These are phyloP conservation scores for Thielaviopsis punctulata DNA, from an alignment of 2,329 filamentous ascomycete genomes.

Conservation along the genomic window DNA sequence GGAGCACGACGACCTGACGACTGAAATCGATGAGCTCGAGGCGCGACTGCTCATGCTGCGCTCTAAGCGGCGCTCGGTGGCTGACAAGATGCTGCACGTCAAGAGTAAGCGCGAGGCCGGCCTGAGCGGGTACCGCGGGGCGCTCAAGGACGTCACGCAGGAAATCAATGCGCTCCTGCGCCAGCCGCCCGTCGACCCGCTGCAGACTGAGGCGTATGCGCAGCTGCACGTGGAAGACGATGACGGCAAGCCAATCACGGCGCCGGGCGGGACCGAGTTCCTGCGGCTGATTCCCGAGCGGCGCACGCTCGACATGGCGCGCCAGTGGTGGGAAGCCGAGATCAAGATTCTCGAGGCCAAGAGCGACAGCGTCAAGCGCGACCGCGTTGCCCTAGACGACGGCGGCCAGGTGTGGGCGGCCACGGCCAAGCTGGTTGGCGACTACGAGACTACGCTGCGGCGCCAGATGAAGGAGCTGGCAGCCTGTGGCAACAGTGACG, in stretches of 20 bases:
- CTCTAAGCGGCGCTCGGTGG: slow-evolving; percentile 39
- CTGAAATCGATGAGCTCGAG: slow-evolving; percentile 49
- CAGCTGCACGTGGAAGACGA: slow-evolving; percentile 6
- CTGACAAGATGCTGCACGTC: slow-evolving; percentile 42
- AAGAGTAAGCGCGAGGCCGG: slow-evolving; percentile 51
- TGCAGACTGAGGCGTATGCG: slow-evolving; percentile 29
- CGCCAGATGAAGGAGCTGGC: slow-evolving; percentile 29
- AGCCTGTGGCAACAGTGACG: slow-evolving; percentile 9
- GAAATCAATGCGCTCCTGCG: slow-evolving; percentile 43
- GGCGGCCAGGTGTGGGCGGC: slow-evolving; percentile 51
- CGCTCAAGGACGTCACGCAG: slow-evolving; percentile 46
- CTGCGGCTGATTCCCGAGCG: slow-evolving; percentile 43
- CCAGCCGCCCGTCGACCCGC: slow-evolving; percentile 35
- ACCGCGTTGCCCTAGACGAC: slow-evolving; percentile 48
- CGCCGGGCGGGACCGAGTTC: slow-evolving; percentile 34
- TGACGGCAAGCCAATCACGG: slow-evolving; percentile 13
- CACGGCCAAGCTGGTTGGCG: slow-evolving; percentile 38
- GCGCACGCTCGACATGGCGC: slow-evolving; percentile 53
- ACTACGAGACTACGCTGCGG: slow-evolving; percentile 49
- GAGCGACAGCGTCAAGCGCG: slow-evolving; percentile 38
- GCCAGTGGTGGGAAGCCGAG: slow-evolving; percentile 52
- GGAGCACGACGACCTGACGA: slow-evolving; percentile 36
- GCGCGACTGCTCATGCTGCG: slow-evolving; percentile 44
- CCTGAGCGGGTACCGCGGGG: slow-evolving; percentile 53
- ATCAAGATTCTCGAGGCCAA: slow-evolving; percentile 36